Conservation (phyloP, 768 basidiomycete species). For the Tubosaeta sp. region DNA sequence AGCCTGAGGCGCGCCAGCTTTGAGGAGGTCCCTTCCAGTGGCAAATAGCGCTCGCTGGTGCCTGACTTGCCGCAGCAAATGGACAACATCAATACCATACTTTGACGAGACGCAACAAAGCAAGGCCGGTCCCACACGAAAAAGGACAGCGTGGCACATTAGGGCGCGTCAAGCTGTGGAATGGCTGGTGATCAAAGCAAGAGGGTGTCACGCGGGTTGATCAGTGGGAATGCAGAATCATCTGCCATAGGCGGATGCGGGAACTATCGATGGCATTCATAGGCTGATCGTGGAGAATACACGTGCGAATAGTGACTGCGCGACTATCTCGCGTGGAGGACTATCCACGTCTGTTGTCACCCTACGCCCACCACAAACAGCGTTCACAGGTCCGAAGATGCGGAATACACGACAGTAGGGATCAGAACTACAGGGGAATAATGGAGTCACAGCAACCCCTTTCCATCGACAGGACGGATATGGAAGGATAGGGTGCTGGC, state of each 20-base stretch:
- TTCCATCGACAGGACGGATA: slow-evolving; percentile 18
- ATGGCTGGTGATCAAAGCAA: slow-evolving; percentile 12
- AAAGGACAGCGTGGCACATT: neutral
- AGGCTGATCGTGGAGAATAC: slow-evolving; percentile 8
- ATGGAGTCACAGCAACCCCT: slow-evolving; percentile 21
- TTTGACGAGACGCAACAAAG: neutral
- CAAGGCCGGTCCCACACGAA: neutral
- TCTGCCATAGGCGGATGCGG: neutral
- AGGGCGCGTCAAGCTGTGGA: slow-evolving; percentile 7
- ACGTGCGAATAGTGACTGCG: neutral
- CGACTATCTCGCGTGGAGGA: slow-evolving; percentile 2
- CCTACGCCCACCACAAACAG: slow-evolving; percentile 16
- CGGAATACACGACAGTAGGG: neutral
- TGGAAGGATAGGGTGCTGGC: slow-evolving; percentile 5
- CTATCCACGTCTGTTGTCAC: neutral
- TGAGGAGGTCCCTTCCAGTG: neutral
- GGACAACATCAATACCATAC: neutral
- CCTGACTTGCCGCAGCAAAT: slow-evolving; percentile 5
- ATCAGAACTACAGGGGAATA: neutral
- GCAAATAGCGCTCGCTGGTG: neutral
- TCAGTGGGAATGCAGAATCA: slow-evolving; percentile 5
- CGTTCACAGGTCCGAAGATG: slow-evolving; percentile 6
- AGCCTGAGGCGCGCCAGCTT: neutral
- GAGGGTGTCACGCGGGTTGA: slow-evolving; percentile 12
- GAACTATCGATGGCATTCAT: slow-evolving; percentile 20